phyloP scores from a whole-genome alignment of 2,329 filamentous ascomycete species.

The Fusarium poae region DNA sequence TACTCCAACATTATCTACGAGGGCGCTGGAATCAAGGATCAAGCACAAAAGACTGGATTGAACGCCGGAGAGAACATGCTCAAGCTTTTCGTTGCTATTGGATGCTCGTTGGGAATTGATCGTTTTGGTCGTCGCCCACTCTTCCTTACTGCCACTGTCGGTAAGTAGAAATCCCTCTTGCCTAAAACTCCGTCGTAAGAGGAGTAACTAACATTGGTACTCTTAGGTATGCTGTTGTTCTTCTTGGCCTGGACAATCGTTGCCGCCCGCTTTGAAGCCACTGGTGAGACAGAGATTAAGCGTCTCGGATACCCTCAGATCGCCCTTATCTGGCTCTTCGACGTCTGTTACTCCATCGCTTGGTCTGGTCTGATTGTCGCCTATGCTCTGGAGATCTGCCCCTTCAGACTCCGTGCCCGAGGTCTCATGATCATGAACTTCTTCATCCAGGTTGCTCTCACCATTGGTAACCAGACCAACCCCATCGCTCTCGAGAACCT shows the following conservation, averaged over 20 bases:
- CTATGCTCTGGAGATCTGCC: conserved; percentile 71
- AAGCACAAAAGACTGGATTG: conserved; percentile 61
- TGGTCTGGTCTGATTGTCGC: conserved; percentile 70
- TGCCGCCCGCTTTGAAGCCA: conserved; percentile 23
- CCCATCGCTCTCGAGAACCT: conserved; percentile 72
- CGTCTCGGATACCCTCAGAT: conserved; percentile 66
- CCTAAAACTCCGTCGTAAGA: too few species aligned
- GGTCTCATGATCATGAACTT: conserved; percentile 75
- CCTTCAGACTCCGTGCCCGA: conserved; percentile 69
- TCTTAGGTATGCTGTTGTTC: conserved; percentile 57
- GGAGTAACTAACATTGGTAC: neutral
- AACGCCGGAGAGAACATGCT: conserved; percentile 31
- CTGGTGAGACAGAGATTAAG: conserved; percentile 12
- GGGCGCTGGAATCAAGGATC: conserved; percentile 69
- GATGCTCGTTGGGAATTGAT: conserved; percentile 30
- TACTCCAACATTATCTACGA: conserved; percentile 74
- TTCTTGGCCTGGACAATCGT: conserved; percentile 29
- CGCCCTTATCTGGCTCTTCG: conserved; percentile 71
- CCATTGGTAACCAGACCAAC: conserved; percentile 74
- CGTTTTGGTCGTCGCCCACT: conserved; percentile 64
- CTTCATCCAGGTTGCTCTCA: conserved; percentile 70
- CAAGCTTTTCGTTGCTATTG: conserved; percentile 25
- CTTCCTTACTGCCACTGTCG: conserved; percentile 62
- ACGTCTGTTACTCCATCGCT: conserved; percentile 70
- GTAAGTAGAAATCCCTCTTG: conserved; percentile 17